phyloP scores from a whole-genome alignment of 2,329 filamentous ascomycete species.

The Tricladium varicosporioides region DNA sequence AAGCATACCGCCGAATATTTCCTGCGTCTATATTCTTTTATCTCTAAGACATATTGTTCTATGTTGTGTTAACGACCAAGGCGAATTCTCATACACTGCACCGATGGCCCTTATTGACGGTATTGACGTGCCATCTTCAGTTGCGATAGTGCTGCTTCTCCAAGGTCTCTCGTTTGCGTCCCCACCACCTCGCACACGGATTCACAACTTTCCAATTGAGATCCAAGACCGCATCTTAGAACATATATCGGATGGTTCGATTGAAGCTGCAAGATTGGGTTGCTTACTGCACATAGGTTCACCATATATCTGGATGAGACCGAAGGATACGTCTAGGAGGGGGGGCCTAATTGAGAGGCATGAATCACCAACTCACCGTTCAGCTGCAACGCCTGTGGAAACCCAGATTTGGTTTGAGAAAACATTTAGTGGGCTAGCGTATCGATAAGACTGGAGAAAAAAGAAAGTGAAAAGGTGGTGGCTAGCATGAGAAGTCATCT shows the following conservation, averaged over 20 bases:
- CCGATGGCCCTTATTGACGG: not conserved
- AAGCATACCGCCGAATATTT: not conserved
- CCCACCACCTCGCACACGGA: not conserved
- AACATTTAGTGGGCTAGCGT: too few species aligned
- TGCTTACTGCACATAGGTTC: not conserved
- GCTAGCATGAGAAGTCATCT: too few species aligned
- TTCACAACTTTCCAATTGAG: not conserved
- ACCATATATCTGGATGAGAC: too few species aligned
- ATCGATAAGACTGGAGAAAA: too few species aligned
- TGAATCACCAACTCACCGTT: too few species aligned
- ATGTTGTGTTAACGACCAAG: not conserved
- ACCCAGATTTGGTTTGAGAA: too few species aligned
- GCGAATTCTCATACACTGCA: not conserved
- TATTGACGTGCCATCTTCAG: not conserved
- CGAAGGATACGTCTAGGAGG: too few species aligned
- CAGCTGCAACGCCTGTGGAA: too few species aligned
- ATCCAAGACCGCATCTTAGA: not conserved
- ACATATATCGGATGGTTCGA: not conserved
- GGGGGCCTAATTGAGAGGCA: too few species aligned
- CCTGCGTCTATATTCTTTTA: not conserved
- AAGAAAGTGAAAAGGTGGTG: too few species aligned
- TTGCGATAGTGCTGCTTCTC: not conserved
- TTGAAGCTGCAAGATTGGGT: slow-evolving; percentile 1
- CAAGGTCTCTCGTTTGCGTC: not conserved
- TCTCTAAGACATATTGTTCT: not conserved